phyloP scores from a whole-genome alignment of 129 eudicot genomes.

The Apium graveolens region DNA sequence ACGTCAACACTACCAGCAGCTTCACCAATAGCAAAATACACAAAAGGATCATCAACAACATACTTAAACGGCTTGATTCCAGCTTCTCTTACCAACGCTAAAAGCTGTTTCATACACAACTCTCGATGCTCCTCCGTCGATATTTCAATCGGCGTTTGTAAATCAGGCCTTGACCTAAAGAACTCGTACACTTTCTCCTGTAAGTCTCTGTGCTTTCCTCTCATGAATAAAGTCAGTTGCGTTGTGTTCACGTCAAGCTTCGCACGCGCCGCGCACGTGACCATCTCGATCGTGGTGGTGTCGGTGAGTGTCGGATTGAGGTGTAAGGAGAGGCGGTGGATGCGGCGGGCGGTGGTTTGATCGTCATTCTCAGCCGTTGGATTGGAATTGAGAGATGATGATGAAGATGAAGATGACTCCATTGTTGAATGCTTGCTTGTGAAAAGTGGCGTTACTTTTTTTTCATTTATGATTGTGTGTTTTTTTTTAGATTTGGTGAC shows the following conservation, averaged over 20 bases:
- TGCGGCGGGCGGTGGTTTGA: conserved; percentile 40
- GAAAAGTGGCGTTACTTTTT: background rate
- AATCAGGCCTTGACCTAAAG: conserved; percentile 63
- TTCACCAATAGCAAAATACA: conserved; percentile 77
- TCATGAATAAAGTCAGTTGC: conserved; percentile 39
- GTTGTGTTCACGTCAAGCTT: conserved; percentile 33
- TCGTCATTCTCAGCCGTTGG: conserved; percentile 21
- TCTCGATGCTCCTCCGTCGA: conserved; percentile 76
- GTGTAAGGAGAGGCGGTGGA: conserved; percentile 57
- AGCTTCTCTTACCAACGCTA: conserved; percentile 74
- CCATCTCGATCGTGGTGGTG: conserved; percentile 11
- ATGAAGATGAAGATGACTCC: conserved; percentile 1
- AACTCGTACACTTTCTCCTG: conserved; percentile 70
- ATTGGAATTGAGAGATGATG: background rate
- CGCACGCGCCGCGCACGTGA: conserved; percentile 41
- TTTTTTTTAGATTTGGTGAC: background rate
- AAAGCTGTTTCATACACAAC: conserved; percentile 64
- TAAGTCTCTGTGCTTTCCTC: conserved; percentile 73
- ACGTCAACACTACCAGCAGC: conserved; percentile 94
- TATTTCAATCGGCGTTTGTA: conserved; percentile 86
- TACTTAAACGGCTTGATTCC: conserved; percentile 66
- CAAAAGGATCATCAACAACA: conserved; percentile 67
- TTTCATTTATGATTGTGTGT: background rate
- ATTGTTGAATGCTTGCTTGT: background rate
- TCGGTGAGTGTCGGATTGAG: conserved; percentile 30